Base-by-base conservation (phyloP, 1,284 basidiomycete genomes). In the Fistulina hepatica region DNA sequence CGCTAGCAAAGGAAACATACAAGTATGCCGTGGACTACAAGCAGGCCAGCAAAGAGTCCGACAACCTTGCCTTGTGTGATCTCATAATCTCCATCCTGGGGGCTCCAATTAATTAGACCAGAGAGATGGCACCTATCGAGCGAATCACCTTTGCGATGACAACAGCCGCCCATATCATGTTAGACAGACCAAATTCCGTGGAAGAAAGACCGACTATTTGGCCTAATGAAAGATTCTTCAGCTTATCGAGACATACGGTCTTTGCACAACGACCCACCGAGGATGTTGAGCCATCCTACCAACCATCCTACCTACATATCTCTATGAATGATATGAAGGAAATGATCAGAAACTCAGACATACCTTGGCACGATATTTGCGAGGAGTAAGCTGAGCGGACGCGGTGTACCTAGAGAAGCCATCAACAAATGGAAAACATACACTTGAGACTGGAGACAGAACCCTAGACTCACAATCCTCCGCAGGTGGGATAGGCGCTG, bases 111-210 rank as follows among this genome's bases (percentile, higher is more conserved):
- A 12, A 31, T 16, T 21, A 9, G 6, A 30, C 22, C 3, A 21
- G 26, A 25, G 28, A 23, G 13, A 6, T 16, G 22, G 28, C 21
- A 12, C 28, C 16, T 24, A 20, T 21, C 10, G 32, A 17, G 15
- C 23, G 15, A 47, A 53, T 22, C 41, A 71, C 71, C 52, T 67
- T 73, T 31, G 64, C 70, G 34, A 79, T 55, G 19, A 67, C 68
- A 13, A 74, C 77, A 1, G 83, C 88, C 10, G 81, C 79, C 61
- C 84, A 81, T 45, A 94, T 91, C 91, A 94, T 93, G 53, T 76
- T 74, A 20, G 83, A 71, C 16, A 95, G 67, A 40, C 90, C 91
- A 52, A 85, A 94, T 57, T 93, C 91, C 2, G 88, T 91, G 2
- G 84, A 89, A 2, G 84, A 76, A 32, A 90, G 64, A 22, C 88